Evolutionary conservation across 2,329 filamentous ascomycete species (phyloP).

Genomic region (Scorias spongiosa): DNA sequence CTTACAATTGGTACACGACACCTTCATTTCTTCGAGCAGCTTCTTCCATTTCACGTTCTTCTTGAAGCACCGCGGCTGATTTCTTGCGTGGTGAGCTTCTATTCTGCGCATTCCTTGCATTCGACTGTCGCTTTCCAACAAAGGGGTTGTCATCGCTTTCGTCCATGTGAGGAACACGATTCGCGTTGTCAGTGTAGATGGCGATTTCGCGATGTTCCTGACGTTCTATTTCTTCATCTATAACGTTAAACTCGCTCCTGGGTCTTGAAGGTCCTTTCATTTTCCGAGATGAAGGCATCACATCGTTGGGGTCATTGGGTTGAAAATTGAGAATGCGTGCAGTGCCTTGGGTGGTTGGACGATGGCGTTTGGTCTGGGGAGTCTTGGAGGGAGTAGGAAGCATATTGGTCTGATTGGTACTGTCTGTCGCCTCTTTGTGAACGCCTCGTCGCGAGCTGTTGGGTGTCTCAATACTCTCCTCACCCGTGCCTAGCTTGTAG

Average conservation of each 20-base stretch:
- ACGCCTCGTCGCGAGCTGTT: not conserved
- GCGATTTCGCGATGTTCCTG: conserved; percentile 35
- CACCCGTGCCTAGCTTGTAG: not conserved
- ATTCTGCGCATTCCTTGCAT: conserved; percentile 22
- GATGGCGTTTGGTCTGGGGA: conserved; percentile 42
- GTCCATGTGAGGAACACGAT: conserved; percentile 54
- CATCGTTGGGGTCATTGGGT: conserved; percentile 43
- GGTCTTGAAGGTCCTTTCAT: conserved; percentile 9
- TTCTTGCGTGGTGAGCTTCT: conserved; percentile 31
- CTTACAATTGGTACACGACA: conserved; percentile 64
- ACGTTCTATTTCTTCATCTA: conserved; percentile 37
- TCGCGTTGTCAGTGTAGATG: conserved; percentile 68
- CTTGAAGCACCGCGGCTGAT: conserved; percentile 40
- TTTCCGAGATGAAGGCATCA: conserved; percentile 45
- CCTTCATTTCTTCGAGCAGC: conserved; percentile 53
- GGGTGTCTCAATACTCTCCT: no score
- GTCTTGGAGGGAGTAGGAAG: conserved; percentile 70
- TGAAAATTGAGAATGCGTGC: conserved; percentile 38
- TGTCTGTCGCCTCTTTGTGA: not conserved
- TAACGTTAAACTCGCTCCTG: conserved; percentile 34
- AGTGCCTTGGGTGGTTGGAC: conserved; percentile 27
- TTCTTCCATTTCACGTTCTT: conserved; percentile 41
- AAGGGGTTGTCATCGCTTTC: conserved; percentile 58
- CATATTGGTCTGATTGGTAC: conserved; percentile 27
- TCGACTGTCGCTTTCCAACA: conserved; percentile 28